Base-by-base conservation (phyloP, 1,139 yeast species). In the Saccharomyces hybrid region DNA sequence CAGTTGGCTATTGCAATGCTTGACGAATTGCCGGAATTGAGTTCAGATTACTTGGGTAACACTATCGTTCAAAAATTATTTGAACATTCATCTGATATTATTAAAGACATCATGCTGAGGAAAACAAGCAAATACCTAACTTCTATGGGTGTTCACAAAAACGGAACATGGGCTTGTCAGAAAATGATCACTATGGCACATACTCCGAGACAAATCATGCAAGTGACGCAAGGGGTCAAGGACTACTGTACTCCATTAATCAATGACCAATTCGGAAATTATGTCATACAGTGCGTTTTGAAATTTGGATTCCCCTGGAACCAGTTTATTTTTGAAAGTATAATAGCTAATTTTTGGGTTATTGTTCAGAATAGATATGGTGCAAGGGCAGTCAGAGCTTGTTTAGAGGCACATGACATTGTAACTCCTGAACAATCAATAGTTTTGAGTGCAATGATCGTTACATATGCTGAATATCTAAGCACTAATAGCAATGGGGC, bases 121-220 rank as follows among this genome's bases (percentile, higher is more conserved):
- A 82, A 81, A 61, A 82, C 95, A 52, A 77, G 87, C 3, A 96
- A 95, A 23, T 88, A 78, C 65, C 76, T 95, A 60, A 88, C 97
- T 1, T 95, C 90, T 65, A 85, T 93, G 75, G 95, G 98, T 64
- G 86, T 89, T 55, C 99, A 93, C 73, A 93, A 93, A 68, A 93
- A 95, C 70, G 99, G 99, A 58, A 93, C 99, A 3, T 93, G 99
- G 99, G 98, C 98, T 2, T 95, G 96, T 31, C 99, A 95, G 70
- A 95, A 93, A 71, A 86, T 93, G 68, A 90, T 95, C 63, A 87
- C 84, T 60, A 84, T 88, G 56, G 84, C 88, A 7, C 75, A 76
- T 51, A 75, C 85, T 1, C 80, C 80, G 41, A 83, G 89, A 58
- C 97, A 91, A 69, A 84, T 81, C 71, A 74, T 77, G 62, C 69